Base-by-base conservation (phyloP, 352 stramenopile genomes). In the Pythium dissotocum region DNA sequence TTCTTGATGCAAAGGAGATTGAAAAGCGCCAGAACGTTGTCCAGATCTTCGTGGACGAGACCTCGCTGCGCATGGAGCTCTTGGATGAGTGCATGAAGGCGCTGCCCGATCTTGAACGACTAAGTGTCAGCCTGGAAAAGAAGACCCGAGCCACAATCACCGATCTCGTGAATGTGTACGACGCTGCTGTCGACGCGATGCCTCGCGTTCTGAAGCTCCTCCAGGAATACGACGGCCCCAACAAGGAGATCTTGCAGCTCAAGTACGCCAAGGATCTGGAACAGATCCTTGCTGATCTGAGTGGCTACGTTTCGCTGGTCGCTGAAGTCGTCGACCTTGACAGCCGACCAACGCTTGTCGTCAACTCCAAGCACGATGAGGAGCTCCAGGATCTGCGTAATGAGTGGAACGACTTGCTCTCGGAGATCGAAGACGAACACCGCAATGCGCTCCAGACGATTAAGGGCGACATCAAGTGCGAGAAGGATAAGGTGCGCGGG, bases 1-100 rank as follows among this genome's bases (percentile, higher is more conserved):
- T 99, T 24, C 71, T 98, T 0, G 80, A 99, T 64, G 71, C 96
- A 1, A 66, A 76, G 9, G 69, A 82, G 18, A 98, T 99, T 67
- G 63, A 84, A 24, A 73, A 73, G 30, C 88, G 97, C 33, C 95
- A 99, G 66, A 86, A 97, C 62, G 70, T 97, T 13, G 96, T 99
- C 6, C 84, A 92, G 46, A 73, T 90, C 26, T 97, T 99, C 72
- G 85, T 99, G 16, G 82, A 98, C 49, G 84, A 98, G 14, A 73
- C 83, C 13, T 89, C 83, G 0, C 65, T 96, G 26, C 88, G 91
- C 30, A 94, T 97, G 75, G 87, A 95, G 67, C 72, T 98, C 16
- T 70, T 97, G 35, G 87, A 97, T 61, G 87, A 94, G 67, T 94
- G 85, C 61, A 96, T 97, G 88, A 95, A 93, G 52, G 67, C 80